Evolutionary conservation across 164 flowering plant species (phyloP).

Genomic region (Buxus sempervirens): DNA sequence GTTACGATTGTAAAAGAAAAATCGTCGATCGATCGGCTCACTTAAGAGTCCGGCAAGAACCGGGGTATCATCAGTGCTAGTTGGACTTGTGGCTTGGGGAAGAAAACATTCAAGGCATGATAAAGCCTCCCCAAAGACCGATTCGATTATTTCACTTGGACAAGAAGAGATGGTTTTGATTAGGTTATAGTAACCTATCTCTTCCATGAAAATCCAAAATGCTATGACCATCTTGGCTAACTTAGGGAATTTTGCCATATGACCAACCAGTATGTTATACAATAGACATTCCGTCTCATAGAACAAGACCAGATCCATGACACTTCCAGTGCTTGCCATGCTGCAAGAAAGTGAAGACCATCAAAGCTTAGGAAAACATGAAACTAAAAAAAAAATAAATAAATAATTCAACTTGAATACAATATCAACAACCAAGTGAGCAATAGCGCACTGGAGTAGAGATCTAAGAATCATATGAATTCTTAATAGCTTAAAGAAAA

Average conservation of each 20-base stretch:
- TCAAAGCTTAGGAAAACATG: too few relatives aligned
- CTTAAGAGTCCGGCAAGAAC: neutral
- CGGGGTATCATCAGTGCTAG: neutral
- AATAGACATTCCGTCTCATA: slow-evolving; percentile 13
- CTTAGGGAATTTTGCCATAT: slow-evolving; percentile 6
- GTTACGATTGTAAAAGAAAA: slow-evolving; percentile 12
- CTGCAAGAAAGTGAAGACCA: too few relatives aligned
- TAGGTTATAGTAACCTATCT: slow-evolving; percentile 11
- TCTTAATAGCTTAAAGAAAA: too few relatives aligned
- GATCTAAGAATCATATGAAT: too few relatives aligned
- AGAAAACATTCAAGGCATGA: slow-evolving; percentile 4
- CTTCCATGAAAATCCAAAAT: slow-evolving; percentile 14
- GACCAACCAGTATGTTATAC: slow-evolving; percentile 9
- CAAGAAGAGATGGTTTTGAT: slow-evolving; percentile 6
- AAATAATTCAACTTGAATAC: too few relatives aligned
- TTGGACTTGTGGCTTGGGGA: neutral
- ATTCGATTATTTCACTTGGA: neutral
- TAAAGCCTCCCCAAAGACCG: slow-evolving; percentile 8
- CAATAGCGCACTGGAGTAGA: too few relatives aligned
- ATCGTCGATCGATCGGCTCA: slow-evolving; percentile 12
- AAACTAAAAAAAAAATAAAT: too few relatives aligned
- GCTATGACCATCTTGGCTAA: slow-evolving; percentile 16
- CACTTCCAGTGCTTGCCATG: neutral
- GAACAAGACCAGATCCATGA: slow-evolving; percentile 9
- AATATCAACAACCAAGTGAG: too few relatives aligned